These are phyloP conservation scores for Aspergillus sp. DNA, from an alignment of 2,329 filamentous ascomycete species.

Conservation along the genomic window DNA sequence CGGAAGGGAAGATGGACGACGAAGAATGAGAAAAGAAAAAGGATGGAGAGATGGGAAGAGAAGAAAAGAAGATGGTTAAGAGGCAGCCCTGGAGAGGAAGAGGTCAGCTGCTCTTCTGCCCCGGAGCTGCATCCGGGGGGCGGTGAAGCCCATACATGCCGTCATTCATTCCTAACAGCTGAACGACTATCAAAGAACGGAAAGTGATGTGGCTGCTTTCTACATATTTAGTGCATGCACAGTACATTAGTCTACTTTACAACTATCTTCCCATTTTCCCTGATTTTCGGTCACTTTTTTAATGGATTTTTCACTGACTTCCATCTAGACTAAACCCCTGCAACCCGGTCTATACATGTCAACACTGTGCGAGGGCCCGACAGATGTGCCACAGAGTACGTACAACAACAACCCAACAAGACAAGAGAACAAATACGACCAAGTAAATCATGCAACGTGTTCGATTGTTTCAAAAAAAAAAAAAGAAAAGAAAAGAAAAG, in stretches of 20 bases:
- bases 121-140: constrained; percentile 16
- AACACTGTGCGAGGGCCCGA: background rate
- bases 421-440: background rate
- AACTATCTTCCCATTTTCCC: too few species aligned
- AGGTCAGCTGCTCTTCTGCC: constrained; percentile 8
- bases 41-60: constrained; percentile 4
- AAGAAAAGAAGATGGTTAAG: constrained; percentile 13
- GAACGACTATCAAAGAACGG: too few species aligned
- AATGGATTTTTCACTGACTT: too few species aligned
- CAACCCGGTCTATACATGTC: too few species aligned
- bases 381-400: background rate
- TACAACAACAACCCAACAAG: too few species aligned
- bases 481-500: background rate
- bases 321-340: too few species aligned
- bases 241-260: too few species aligned
- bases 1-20: constrained; percentile 1
- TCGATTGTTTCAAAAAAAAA: background rate
- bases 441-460: background rate
- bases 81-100: constrained; percentile 7
- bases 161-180: constrained; percentile 1
- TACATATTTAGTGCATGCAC: background rate
- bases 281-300: too few species aligned
- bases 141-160: constrained; percentile 18
- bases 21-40: constrained; percentile 2
- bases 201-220: background rate